Conservation (phyloP, 345 rosid genomes). For the Aquilaria yunnanensis region DNA sequence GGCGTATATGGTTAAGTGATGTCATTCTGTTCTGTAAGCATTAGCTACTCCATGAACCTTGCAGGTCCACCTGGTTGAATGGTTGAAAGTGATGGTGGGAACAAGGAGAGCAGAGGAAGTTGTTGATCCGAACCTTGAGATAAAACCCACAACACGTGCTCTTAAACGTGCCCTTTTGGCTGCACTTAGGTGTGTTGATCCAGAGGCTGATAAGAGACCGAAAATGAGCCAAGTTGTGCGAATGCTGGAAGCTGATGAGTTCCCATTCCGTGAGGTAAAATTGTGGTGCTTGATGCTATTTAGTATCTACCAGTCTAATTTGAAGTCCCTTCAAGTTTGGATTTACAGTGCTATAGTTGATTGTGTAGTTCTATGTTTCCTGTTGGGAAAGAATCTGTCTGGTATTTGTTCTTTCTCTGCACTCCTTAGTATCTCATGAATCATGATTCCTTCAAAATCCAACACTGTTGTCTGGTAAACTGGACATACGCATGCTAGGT, state of each 20-base stretch:
- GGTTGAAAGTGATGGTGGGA: conserved; percentile 97
- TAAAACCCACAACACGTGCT: conserved; percentile 64
- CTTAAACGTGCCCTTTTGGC: conserved; percentile 74
- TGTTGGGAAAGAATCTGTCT: too few species aligned
- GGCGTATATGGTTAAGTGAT: too few species aligned
- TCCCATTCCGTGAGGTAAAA: conserved; percentile 77
- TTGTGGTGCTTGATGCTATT: not conserved
- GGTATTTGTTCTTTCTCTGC: too few species aligned
- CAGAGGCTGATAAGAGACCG: conserved; percentile 82
- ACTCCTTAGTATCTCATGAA: too few species aligned
- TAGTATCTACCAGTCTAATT: not conserved
- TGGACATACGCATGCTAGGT: too few species aligned
- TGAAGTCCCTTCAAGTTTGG: too few species aligned
- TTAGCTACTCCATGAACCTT: conserved; percentile 6
- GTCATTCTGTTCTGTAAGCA: not conserved
- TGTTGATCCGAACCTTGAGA: conserved; percentile 71
- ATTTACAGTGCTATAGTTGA: too few species aligned
- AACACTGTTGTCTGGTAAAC: too few species aligned
- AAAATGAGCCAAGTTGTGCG: conserved; percentile 84
- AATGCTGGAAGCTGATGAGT: conserved; percentile 87
- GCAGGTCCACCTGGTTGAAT: conserved; percentile 93
- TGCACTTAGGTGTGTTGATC: conserved; percentile 89
- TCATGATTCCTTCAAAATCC: too few species aligned
- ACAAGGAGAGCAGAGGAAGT: conserved; percentile 94
- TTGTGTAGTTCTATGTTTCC: too few species aligned